Conservation (phyloP, 1,284 basidiomycete genomes). For the Mycena citricolor region DNA sequence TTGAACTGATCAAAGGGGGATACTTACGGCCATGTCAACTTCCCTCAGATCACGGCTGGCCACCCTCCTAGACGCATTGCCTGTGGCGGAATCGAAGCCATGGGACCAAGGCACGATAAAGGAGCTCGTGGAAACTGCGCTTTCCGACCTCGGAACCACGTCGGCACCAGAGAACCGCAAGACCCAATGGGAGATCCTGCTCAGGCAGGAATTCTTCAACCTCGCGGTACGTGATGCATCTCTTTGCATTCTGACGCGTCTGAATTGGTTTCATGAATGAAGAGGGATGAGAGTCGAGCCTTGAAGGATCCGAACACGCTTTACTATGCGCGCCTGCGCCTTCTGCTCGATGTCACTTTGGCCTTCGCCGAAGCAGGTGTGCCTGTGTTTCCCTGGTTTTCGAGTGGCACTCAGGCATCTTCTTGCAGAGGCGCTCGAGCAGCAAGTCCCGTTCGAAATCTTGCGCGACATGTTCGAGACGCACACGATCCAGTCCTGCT, state of each 20-base stretch:
- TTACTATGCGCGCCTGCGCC: constrained; percentile 63
- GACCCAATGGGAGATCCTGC: constrained; percentile 69
- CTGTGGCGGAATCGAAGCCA: constrained; percentile 48
- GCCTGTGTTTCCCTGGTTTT: constrained; percentile 25
- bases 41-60: constrained; percentile 44
- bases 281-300: constrained; percentile 50
- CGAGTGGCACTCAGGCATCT: not conserved
- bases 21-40: too few relatives aligned
- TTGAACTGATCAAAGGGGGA: too few relatives aligned
- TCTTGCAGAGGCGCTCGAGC: constrained; percentile 40
- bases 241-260: not conserved
- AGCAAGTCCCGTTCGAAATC: constrained; percentile 53
- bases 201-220: constrained; percentile 66
- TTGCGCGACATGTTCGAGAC: constrained; percentile 78
- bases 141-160: constrained; percentile 44
- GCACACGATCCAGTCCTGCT: constrained; percentile 79
- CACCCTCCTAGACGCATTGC: constrained; percentile 51
- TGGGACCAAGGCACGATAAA: constrained; percentile 45
- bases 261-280: not conserved
- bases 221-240: constrained; percentile 58
- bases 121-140: constrained; percentile 45
- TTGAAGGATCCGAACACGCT: constrained; percentile 43
- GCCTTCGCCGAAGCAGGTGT: constrained; percentile 72
- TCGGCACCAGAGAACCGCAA: constrained; percentile 57
- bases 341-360: constrained; percentile 68